Base-by-base conservation (phyloP, 495 filamentous ascomycete genomes). In the Filosporella fistucella region DNA sequence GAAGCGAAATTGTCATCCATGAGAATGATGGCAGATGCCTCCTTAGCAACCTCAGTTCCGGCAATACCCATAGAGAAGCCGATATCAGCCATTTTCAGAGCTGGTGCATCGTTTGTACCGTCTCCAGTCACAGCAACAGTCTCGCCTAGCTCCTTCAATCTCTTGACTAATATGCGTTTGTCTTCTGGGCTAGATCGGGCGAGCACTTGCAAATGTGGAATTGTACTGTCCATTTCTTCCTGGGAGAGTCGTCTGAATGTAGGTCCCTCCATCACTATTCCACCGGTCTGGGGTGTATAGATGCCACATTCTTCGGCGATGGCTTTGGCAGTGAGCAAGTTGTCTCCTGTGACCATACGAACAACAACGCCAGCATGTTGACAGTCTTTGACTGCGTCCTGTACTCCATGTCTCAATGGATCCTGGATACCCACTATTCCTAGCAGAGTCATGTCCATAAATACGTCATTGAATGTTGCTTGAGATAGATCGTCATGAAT, bases 11-110 rank as follows among this genome's bases (percentile, higher is more conserved):
- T 93, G 61, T 95, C 89, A 60, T 95, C 88, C 72, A 95, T 85
- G 6, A 94, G 77, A 57, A 95, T 91, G 52, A 95, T 95, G 14
- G 86, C 88, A 42, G 88, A 93, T 9, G 89, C 89, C 61, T 95
- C 89, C 68, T 95, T 95, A 24, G 89, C 89, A 14, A 95, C 89
- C 60, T 93, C 89, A 6, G 89, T 95, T 26, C 89, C 89, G 37
- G 87, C 79, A 52, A 93, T 90, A 37, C 89, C 89, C 89, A 95
- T 95, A 39, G 89, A 91, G 65, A 95, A 95, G 13, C 89, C 89
- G 34, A 95, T 85, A 62, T 95, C 89, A 20, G 89, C 88, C 53
- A 81, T 82, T 58, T 86, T 88, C 46, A 95, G 71, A 38, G 89
- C 89, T 10, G 89, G 89, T 1, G 87, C 89, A 63, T 95, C 89